Evolutionary conservation across 768 basidiomycete genomes (phyloP), one percentile per base, ranked within the genome.

Genomic region (Boletus insuetus): DNA sequence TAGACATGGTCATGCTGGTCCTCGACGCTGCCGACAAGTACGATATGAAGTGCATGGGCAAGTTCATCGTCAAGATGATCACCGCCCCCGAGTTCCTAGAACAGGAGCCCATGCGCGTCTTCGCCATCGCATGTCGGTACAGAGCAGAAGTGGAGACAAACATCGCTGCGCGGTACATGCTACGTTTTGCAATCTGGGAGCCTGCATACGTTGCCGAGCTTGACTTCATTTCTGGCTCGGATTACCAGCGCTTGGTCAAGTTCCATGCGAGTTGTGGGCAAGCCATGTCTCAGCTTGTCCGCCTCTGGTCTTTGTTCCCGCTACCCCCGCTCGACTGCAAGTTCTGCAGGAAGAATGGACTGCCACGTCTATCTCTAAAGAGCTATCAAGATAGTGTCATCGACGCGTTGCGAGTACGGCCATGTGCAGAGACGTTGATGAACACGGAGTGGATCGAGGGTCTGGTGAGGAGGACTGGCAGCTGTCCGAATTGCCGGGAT

Each of bases 1-100:
- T 79, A 17, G 72, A 74, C 42, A 71, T 76, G 26, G 70, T 81
- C 40, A 74, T 74, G 64, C 64, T 65, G 17, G 75, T 77, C 55
- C 68, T 74, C 41, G 75, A 77, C 44, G 76, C 80, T 4, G 81
- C 77, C 3, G 69, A 73, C 59, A 82, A 80, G 65, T 81, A 78
- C 63, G 78, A 80, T 46, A 79, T 82, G 77, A 74, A 75, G 53
- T 74, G 72, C 17, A 66, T 81, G 6, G 69, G 76, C 53, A 69
- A 68, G 42, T 65, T 65, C 49, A 38, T 74, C 56, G 64, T 71
- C 59, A 67, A 62, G 54, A 63, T 65, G 63, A 72, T 71, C 49
- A 63, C 63, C 10, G 60, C 65, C 48, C 67, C 72, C 42, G 51
- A 68, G 32, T 66, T 74, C 60, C 55, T 73, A 13, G 66, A 73